Conservation (phyloP, 2,329 filamentous ascomycete genomes). For the Aspergillus sp. region DNA sequence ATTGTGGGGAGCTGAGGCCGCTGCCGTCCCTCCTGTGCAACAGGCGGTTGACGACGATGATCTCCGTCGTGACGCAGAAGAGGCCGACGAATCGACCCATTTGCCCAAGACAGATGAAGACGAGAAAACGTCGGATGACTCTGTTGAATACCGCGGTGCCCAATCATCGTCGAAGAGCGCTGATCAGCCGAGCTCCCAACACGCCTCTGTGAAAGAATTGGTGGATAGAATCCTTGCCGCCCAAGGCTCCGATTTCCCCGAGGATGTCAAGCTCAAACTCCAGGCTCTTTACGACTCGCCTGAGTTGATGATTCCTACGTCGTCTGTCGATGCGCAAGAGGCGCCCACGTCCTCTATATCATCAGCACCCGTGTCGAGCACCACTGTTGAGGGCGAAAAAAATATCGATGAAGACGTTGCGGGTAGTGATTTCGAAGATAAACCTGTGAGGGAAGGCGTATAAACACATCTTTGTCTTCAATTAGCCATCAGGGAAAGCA, state of each 20-base stretch:
- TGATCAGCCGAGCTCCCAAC: conserved; percentile 54
- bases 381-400: neutral
- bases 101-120: neutral
- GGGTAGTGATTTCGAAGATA: neutral
- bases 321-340: neutral
- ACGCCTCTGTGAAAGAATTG: conserved; percentile 67
- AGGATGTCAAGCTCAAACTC: conserved; percentile 73
- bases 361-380: neutral
- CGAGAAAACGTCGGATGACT: neutral
- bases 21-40: conserved; percentile 49
- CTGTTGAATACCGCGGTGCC: neutral
- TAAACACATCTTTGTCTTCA: neutral
- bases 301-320: conserved; percentile 13
- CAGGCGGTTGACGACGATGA: neutral
- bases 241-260: conserved; percentile 77
- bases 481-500: neutral
- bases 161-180: neutral
- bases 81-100: neutral
- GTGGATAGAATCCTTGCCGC: conserved; percentile 74
- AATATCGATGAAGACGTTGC: neutral
- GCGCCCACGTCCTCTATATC: neutral
- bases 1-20: conserved; percentile 55
- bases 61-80: neutral
- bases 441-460: neutral
- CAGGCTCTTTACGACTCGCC: conserved; percentile 71